Evolutionary conservation across 1,139 yeast genomes (phyloP).

Genomic region (Debaryomycetaceae sp.): DNA sequence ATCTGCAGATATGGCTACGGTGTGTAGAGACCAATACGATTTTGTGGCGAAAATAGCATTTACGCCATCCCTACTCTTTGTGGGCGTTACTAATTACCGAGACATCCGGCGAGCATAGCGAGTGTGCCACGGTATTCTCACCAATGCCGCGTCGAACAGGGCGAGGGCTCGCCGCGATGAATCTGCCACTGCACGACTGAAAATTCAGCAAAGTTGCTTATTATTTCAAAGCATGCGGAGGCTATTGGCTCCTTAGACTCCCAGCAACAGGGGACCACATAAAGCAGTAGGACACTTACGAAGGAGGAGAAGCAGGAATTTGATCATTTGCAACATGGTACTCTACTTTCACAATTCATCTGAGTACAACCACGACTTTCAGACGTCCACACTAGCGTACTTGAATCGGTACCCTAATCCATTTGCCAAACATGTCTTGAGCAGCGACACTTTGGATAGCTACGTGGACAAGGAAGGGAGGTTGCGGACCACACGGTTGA

Average conservation of each 20-base stretch:
- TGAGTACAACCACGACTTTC: conserved; percentile 60
- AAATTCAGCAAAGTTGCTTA: background rate
- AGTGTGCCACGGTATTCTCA: too few species aligned
- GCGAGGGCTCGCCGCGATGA: too few species aligned
- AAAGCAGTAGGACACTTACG: background rate
- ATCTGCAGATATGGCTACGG: too few species aligned
- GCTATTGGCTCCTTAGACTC: background rate
- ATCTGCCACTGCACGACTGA: background rate
- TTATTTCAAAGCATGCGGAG: background rate
- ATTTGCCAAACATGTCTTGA: conserved; percentile 80
- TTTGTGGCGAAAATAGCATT: too few species aligned
- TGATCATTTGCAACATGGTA: conserved; percentile 47
- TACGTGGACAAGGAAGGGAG: conserved; percentile 60
- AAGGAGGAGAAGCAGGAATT: background rate
- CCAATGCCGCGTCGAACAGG: too few species aligned
- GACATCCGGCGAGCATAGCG: too few species aligned
- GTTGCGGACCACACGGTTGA: conserved; percentile 68
- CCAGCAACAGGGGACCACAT: background rate
- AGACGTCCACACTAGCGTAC: conserved; percentile 73
- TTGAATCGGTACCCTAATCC: conserved; percentile 91
- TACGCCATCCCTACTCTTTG: too few species aligned
- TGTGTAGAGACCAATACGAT: too few species aligned
- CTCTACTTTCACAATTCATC: conserved; percentile 58
- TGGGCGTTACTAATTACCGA: too few species aligned
- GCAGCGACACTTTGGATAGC: conserved; percentile 72